Evolutionary conservation across 23 red algal species (phyloP), one percentile per base, ranked within the genome.

Genomic region (Chondrus crispus): DNA sequence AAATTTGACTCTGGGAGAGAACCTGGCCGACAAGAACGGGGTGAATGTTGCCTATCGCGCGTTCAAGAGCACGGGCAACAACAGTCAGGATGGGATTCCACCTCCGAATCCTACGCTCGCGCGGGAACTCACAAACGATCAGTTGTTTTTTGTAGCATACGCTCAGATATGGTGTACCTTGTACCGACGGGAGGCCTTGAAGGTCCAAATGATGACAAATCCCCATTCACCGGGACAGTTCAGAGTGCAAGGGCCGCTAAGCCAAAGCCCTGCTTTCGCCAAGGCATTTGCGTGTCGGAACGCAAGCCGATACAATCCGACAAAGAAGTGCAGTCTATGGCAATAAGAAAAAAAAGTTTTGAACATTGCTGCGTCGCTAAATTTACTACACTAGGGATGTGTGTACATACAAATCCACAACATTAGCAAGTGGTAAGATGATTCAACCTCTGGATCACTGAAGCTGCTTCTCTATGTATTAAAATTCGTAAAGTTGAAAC

Each of bases 91-190:
- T 64, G 82, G 68, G 7, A 71, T 80, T 84, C 78, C 82, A 78
- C 81, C 91, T 3, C 91, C 81, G 38, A 94, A 94, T 44, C 48
- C 81, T 19, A 64, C 84, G 14, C 71, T 98, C 26, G 85, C 83
- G 11, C 70, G 66, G 26, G 78, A 87, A 50, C 62, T 94, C 22
- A 95, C 88, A 3, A 88, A 93, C 74, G 91, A 94, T 40, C 85
- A 95, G 85, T 72, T 98, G 53, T 98, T 94, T 63, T 98, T 98
- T 64, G 86, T 98, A 2, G 93, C 96, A 16, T 98, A 83, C 26
- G 96, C 96, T 19, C 96, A 98, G 79, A 89, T 84, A 26, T 98
- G 87, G 94, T 96, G 94, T 52, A 84, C 74, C 20, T 58, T 91
- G 40, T 77, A 84, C 38, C 80, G 81, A 1, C 86, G 29, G 6